A percentile compares a stretch with the other conserved stretches of the same genome.
Evolutionary conservation across 495 filamentous ascomycete genomes (phyloP).

Genomic region (Pseudoneurospora amorphoporcata): DNA sequence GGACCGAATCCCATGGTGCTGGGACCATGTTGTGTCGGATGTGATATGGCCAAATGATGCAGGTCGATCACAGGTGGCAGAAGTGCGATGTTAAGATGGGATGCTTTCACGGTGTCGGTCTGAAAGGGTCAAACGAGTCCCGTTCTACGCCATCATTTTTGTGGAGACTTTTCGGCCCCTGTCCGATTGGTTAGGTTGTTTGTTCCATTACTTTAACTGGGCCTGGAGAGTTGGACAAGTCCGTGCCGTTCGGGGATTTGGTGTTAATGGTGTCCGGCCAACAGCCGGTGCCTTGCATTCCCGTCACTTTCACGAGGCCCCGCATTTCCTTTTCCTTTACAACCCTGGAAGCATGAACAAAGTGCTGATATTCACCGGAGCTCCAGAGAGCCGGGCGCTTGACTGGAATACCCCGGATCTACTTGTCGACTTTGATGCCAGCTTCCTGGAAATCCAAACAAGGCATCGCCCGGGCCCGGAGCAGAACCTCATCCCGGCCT

Average conservation of each 20-base stretch:
- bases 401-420: conserved; percentile 46
- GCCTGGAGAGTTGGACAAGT: neutral
- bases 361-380: conserved; percentile 51
- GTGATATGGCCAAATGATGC: neutral
- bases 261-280: neutral
- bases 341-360: conserved; percentile 19
- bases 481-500: neutral
- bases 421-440: conserved; percentile 33
- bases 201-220: neutral
- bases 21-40: conserved; percentile 21
- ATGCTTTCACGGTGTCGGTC: neutral
- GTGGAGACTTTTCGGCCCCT: neutral
- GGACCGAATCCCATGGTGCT: conserved; percentile 42
- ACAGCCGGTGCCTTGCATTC: neutral
- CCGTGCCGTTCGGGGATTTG: neutral
- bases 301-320: neutral
- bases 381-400: conserved; percentile 44
- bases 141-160: neutral
- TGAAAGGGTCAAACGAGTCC: neutral
- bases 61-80: neutral
- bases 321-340: neutral
- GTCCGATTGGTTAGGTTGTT: neutral
- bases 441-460: conserved; percentile 29
- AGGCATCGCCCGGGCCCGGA: neutral
- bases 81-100: neutral